Base-by-base conservation (phyloP, 1,284 basidiomycete species). In the Microbotryum lychnidis-dioicae region DNA sequence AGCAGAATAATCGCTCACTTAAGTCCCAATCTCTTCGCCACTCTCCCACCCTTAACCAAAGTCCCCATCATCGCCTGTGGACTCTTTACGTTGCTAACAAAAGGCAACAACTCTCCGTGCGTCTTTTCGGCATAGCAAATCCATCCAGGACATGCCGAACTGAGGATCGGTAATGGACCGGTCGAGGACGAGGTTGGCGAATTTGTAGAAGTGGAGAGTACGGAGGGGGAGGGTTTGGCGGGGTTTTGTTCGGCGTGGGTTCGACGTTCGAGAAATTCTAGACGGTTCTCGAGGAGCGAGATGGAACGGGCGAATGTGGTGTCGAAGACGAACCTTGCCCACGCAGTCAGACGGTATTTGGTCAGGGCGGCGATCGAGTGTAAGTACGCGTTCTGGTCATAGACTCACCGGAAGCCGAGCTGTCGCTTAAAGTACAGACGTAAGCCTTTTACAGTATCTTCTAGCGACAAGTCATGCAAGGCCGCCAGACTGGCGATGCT, bases 51-150 rank as follows among this genome's bases (percentile, higher is more conserved):
- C 78, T 98, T 98, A 60, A 93, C 90, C 50, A 99, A 76, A 3
- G 87, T 87, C 6, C 96, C 96, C 83, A 94, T 91, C 56, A 96
- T 81, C 70, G 92, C 92, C 75, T 97, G 93, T 10, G 91, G 87
- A 71, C 90, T 94, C 77, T 96, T 91, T 48, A 89, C 90, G 29
- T 79, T 80, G 51, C 87, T 84, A 61, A 99, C 86, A 71, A 92
- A 91, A 1, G 91, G 91, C 12, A 99, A 75, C 79, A 99, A 86
- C 74, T 96, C 93, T 2, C 87, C 80, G 73, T 97, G 94, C 0
- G 94, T 87, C 80, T 98, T 99, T 77, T 98, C 96, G 20, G 93
- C 94, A 73, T 97, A 98, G 75, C 94, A 98, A 60, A 98, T 87
- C 96, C 96, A 98, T 27, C 96, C 96, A 0, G 96, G 96, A 77